Evolutionary conservation across 1,284 basidiomycete species (phyloP).

Genomic region (Sporisorium graminicola): DNA sequence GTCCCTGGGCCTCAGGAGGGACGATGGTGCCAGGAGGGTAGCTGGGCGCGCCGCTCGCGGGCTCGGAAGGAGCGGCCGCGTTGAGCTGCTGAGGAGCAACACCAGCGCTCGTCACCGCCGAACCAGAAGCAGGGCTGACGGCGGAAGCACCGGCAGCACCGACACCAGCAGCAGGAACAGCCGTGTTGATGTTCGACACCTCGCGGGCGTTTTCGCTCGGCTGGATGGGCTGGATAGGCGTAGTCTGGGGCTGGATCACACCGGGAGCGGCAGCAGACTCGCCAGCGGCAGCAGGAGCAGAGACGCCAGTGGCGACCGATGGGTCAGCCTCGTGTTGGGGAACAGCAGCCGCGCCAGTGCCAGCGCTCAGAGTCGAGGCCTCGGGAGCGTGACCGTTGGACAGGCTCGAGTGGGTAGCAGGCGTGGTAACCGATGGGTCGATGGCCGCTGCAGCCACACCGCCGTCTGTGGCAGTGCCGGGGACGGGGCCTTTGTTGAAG

Average conservation of each 20-base stretch:
- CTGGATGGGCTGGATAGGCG: constrained; percentile 33
- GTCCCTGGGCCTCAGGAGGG: constrained; percentile 5
- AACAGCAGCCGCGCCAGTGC: constrained; percentile 35
- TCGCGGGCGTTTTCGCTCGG: constrained; percentile 28
- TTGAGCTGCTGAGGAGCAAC: constrained; percentile 17
- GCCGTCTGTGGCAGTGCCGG: constrained; percentile 25
- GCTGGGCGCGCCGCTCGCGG: constrained; percentile 7
- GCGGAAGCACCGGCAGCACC: constrained; percentile 16
- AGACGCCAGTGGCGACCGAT: constrained; percentile 31
- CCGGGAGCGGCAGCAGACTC: constrained; percentile 22
- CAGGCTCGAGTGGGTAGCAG: constrained; percentile 14
- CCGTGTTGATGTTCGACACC: constrained; percentile 34
- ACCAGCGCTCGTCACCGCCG: not conserved
- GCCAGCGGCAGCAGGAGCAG: constrained; percentile 12
- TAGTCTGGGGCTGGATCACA: constrained; percentile 32
- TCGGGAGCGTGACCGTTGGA: constrained; percentile 32
- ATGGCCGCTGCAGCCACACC: constrained; percentile 35
- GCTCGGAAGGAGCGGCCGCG: constrained; percentile 18
- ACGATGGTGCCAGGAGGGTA: constrained; percentile 15
- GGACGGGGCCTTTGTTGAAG: constrained; percentile 12
- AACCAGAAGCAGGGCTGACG: constrained; percentile 15
- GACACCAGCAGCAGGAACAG: constrained; percentile 33
- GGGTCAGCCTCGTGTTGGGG: constrained; percentile 26
- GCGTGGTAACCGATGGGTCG: constrained; percentile 37
- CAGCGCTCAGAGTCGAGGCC: constrained; percentile 32